phyloP scores from a whole-genome alignment of 2,329 filamentous ascomycete species.

The Pseudogymnoascus pannorum region DNA sequence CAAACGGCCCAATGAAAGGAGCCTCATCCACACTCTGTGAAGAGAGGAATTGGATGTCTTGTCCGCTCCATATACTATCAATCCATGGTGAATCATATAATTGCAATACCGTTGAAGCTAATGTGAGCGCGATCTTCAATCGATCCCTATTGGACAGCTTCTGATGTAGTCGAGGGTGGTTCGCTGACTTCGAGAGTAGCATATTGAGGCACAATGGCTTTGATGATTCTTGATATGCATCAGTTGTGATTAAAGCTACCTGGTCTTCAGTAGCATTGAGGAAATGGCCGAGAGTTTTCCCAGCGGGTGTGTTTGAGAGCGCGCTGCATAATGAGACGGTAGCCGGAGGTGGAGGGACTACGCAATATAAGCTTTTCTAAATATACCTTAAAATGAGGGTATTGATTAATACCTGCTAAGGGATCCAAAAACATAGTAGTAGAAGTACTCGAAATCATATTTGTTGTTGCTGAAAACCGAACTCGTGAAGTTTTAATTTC shows the following conservation, averaged over 20 bases:
- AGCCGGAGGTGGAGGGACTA: neutral
- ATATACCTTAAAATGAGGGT: neutral
- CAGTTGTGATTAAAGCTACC: neutral
- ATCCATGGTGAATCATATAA: slow-evolving; percentile 18
- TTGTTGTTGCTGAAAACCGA: neutral
- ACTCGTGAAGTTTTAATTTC: neutral
- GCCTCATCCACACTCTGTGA: neutral
- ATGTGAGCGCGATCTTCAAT: slow-evolving; percentile 16
- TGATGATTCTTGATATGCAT: neutral
- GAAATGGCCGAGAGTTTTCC: neutral
- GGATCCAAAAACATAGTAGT: neutral
- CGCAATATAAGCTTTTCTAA: neutral
- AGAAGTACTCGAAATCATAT: neutral
- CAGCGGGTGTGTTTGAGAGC: neutral
- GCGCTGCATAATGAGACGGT: neutral
- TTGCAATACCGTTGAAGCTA: slow-evolving; percentile 20
- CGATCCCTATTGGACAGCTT: slow-evolving; percentile 13
- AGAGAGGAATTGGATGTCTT: slow-evolving; percentile 16
- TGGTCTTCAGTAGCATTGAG: neutral
- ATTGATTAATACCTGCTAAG: neutral
- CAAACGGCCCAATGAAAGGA: neutral
- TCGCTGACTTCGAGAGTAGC: neutral
- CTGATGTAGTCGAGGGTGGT: neutral
- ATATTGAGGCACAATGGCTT: neutral
- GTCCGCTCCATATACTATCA: slow-evolving; percentile 15